Base-by-base conservation (phyloP, 1,284 basidiomycete genomes). In the Moniliophthora roreri region DNA sequence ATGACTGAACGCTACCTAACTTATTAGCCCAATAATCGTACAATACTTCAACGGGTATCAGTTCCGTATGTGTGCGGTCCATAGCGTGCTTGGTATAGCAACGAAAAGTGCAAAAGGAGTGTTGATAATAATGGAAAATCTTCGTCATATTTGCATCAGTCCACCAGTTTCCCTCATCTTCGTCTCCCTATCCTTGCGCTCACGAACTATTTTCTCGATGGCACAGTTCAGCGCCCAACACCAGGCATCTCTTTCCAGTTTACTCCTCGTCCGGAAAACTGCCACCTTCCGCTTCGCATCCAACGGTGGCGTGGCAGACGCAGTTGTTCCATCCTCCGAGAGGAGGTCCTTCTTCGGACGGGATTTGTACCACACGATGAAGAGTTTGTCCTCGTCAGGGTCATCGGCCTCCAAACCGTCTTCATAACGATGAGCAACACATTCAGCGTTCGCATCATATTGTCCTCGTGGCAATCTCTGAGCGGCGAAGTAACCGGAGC, bases 211-310 rank as follows among this genome's bases (percentile, higher is more conserved):
- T 68, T 82, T 87, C 69, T 95, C 92, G 53, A 94, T 91, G 72
- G 93, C 91, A 50, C 78, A 79, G 59, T 87, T 89, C 60, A 95
- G 69, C 15, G 89, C 89, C 83, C 89, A 93, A 63, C 91, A 91
- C 93, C 92, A 95, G 21, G 87, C 78, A 66, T 95, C 92, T 24
- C 92, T 74, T 67, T 95, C 93, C 41, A 93, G 70, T 65, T 82
- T 84, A 66, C 84, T 91, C 64, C 92, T 75, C 45, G 89, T 86
- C 53, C 85, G 81, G 62, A 90, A 87, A 4, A 92, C 78, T 18
- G 81, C 65, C 54, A 84, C 62, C 63, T 86, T 87, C 56, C 83
- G 74, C 64, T 86, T 86, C 44, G 78, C 75, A 10, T 80, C 79
- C 42, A 93, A 67, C 20, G 75, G 62, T 5, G 88, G 89, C 4